Base-by-base conservation (phyloP, 305 asterid genomes). In the Plantago rigida region DNA sequence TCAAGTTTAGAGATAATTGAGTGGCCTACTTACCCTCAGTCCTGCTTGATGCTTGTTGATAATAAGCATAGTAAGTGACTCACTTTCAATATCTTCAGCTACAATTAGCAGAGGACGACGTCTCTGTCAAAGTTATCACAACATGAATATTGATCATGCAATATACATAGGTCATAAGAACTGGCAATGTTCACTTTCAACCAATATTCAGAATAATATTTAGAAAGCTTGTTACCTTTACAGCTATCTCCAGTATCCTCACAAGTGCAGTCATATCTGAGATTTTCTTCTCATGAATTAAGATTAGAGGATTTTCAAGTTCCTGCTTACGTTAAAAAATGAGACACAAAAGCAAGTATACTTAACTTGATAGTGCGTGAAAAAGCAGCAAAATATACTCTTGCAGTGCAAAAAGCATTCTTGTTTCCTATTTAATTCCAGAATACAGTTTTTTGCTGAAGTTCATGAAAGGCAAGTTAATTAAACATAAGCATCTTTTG, bases 31-130 rank as follows among this genome's bases (percentile, higher is more conserved):
- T 76, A 79, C 95, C 89, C 84, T 86, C 59, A 84, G 67, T 58
- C 95, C 97, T 8, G 87, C 95, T 59, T 73, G 83, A 73, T 86
- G 94, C 79, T 86, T 89, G 80, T 89, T 89, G 65, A 89, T 69
- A 61, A 89, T 76, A 61, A 89, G 94, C 92, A 84, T 86, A 62
- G 82, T 56, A 52, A 89, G 86, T 49, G 80, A 74, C 63, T 86
- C 95, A 71, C 87, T 89, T 62, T 83, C 95, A 56, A 89, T 75
- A 70, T 83, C 97, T 81, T 89, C 97, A 17, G 95, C 94, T 72
- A 86, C 94, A 70, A 89, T 76, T 47, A 89, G 80, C 71, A 89
- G 66, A 59, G 95, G 89, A 52, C 82, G 82, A 58, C 63, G 71
- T 78, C 79, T 80, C 95, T 89, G 82, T 71, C 63, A 64, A 51